These are phyloP conservation scores for Candida mesenterica DNA, from an alignment of 1,139 yeast genomes.

Conservation along the genomic window DNA sequence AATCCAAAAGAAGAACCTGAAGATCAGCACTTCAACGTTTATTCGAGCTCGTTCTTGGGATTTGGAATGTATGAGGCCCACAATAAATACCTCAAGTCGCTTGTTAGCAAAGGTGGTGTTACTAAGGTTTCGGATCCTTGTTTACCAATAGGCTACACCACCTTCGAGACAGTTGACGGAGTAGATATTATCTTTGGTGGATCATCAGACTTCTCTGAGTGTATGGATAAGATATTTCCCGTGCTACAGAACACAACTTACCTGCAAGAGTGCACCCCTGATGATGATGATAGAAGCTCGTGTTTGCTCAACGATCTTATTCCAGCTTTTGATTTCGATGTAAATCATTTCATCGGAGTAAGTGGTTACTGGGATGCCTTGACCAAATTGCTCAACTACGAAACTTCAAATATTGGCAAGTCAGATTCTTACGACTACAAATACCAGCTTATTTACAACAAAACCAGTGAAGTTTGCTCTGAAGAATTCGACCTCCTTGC, in stretches of 20 bases:
- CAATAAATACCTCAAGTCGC: conserved; percentile 40
- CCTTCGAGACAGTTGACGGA: conserved; percentile 22
- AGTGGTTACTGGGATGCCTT: conserved; percentile 83
- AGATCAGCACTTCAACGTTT: conserved; percentile 42
- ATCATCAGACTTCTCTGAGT: conserved; percentile 55
- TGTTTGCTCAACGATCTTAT: conserved; percentile 54
- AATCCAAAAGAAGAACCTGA: background rate
- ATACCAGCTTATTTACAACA: conserved; percentile 38
- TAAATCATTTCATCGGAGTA: conserved; percentile 72
- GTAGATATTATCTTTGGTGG: conserved; percentile 48
- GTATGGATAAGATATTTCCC: conserved; percentile 53
- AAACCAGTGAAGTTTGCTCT: conserved; percentile 49
- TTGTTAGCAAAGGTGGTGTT: conserved; percentile 21
- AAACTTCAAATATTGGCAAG: conserved; percentile 8
- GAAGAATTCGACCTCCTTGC: conserved; percentile 39
- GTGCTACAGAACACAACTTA: conserved; percentile 43
- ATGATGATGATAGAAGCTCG: conserved; percentile 15
- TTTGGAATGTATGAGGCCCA: conserved; percentile 75
- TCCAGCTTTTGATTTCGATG: conserved; percentile 68
- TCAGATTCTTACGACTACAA: conserved; percentile 23
- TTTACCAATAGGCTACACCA: conserved; percentile 48
- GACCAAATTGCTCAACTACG: conserved; percentile 41
- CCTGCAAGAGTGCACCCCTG: conserved; percentile 12
- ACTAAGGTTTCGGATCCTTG: conserved; percentile 54
- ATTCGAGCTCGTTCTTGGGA: conserved; percentile 73